phyloP scores from a whole-genome alignment of 2,329 filamentous ascomycete species.

The Neocucurbitaria cava region DNA sequence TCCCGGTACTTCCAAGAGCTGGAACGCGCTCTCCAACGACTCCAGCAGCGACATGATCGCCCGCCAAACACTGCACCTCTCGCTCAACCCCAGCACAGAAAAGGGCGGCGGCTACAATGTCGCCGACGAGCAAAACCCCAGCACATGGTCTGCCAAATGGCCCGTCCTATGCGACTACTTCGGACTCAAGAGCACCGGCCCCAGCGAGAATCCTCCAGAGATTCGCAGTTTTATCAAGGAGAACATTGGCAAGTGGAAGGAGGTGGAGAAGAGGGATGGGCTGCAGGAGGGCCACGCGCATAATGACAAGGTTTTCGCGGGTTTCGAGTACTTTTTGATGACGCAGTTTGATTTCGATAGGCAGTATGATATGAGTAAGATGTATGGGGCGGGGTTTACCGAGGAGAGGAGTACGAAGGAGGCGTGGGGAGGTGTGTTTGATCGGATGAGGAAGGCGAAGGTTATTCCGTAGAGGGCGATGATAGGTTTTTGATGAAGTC shows the following conservation, averaged over 20 bases:
- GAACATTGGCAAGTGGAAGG: conserved; percentile 31
- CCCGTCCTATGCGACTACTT: conserved; percentile 55
- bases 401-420: conserved; percentile 51
- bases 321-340: conserved; percentile 54
- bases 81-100: conserved; percentile 47
- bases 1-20: conserved; percentile 47
- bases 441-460: conserved; percentile 52
- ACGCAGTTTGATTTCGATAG: conserved; percentile 55
- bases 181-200: conserved; percentile 50
- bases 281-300: conserved; percentile 51
- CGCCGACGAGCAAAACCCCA: conserved; percentile 47
- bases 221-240: conserved; percentile 40
- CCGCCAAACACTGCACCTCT: conserved; percentile 51
- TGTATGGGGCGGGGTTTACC: conserved; percentile 51
- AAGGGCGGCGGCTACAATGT: conserved; percentile 51
- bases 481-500: too few relatives aligned
- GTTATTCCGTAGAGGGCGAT: conserved; percentile 45
- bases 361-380: conserved; percentile 55
- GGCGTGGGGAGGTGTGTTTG: conserved; percentile 54
- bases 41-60: conserved; percentile 51
- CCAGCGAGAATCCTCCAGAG: conserved; percentile 20
- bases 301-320: conserved; percentile 44
- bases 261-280: conserved; percentile 29
- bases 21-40: conserved; percentile 48
- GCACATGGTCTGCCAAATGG: conserved; percentile 54